A percentile compares a stretch with the other conserved stretches of the same genome.
Conservation (phyloP, 2,329 filamentous ascomycete species). For the Trichophyton equinum region DNA sequence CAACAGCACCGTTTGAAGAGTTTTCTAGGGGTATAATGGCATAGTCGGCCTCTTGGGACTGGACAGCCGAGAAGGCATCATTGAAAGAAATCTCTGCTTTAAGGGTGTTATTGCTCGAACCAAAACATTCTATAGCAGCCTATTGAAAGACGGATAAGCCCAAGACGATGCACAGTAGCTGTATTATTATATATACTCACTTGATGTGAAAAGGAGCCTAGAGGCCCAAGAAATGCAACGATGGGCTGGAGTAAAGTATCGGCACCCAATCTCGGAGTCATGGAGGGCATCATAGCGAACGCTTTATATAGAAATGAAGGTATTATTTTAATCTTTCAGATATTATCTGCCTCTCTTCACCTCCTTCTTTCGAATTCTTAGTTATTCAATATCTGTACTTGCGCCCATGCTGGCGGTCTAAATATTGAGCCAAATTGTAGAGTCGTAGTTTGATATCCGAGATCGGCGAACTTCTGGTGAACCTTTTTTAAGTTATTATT, state of each 20-base stretch:
- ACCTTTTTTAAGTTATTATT: neutral
- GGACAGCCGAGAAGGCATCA: conserved; percentile 70
- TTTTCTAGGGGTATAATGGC: conserved; percentile 95
- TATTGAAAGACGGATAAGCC: conserved; percentile 21
- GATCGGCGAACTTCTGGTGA: neutral
- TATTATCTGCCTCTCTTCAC: neutral
- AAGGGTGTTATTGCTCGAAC: conserved; percentile 20
- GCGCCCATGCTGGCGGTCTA: neutral
- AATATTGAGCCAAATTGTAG: neutral
- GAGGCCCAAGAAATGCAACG: conserved; percentile 49
- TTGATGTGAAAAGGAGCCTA: conserved; percentile 58
- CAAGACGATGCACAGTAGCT: conserved; percentile 9
- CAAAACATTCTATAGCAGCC: conserved; percentile 43
- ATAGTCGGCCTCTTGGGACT: conserved; percentile 49
- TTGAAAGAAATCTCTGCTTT: conserved; percentile 28
- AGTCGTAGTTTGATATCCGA: neutral
- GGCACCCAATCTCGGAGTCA: neutral
- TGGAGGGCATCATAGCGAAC: neutral
- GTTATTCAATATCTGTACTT: neutral
- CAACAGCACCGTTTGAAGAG: conserved; percentile 83
- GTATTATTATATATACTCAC: conserved; percentile 27
- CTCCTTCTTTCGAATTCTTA: neutral
- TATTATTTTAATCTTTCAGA: neutral
- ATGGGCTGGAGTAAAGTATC: conserved; percentile 17
- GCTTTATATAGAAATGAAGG: neutral